phyloP scores from a whole-genome alignment of 2,329 filamentous ascomycete species.

The Fusarium sp. region DNA sequence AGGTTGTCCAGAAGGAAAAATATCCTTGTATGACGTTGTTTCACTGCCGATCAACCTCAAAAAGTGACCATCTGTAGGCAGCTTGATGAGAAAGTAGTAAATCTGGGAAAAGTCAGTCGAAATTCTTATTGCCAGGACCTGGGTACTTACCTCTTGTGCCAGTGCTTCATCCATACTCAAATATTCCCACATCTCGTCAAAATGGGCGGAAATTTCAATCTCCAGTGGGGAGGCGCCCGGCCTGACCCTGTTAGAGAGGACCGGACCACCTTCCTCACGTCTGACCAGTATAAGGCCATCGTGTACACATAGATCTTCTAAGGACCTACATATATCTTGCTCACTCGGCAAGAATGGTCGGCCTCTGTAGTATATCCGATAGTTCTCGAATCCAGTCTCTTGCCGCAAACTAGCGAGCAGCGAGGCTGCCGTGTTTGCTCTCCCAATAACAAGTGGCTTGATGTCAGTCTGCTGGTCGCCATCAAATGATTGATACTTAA shows the following conservation, averaged over 20 bases:
- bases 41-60: constrained; percentile 68
- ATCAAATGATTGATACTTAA: constrained; percentile 81
- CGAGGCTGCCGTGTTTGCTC: constrained; percentile 76
- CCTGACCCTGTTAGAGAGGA: constrained; percentile 58
- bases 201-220: constrained; percentile 82
- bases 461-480: constrained; percentile 70
- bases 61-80: constrained; percentile 75
- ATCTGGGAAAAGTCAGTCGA: constrained; percentile 60
- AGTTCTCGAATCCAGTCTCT: constrained; percentile 80
- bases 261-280: constrained; percentile 62
- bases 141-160: constrained; percentile 69
- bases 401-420: constrained; percentile 75
- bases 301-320: constrained; percentile 75
- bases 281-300: constrained; percentile 76
- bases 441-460: constrained; percentile 72
- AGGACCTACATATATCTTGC: constrained; percentile 67
- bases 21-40: constrained; percentile 64
- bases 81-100: constrained; percentile 75
- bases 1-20: constrained; percentile 76
- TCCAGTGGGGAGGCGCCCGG: constrained; percentile 74
- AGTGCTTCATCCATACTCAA: constrained; percentile 78
- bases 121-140: background rate
- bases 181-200: constrained; percentile 85
- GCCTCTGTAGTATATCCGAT: constrained; percentile 78
- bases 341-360: constrained; percentile 72